These are phyloP conservation scores for Haplographium delicatum DNA, from an alignment of 495 filamentous ascomycete species.

Conservation along the genomic window DNA sequence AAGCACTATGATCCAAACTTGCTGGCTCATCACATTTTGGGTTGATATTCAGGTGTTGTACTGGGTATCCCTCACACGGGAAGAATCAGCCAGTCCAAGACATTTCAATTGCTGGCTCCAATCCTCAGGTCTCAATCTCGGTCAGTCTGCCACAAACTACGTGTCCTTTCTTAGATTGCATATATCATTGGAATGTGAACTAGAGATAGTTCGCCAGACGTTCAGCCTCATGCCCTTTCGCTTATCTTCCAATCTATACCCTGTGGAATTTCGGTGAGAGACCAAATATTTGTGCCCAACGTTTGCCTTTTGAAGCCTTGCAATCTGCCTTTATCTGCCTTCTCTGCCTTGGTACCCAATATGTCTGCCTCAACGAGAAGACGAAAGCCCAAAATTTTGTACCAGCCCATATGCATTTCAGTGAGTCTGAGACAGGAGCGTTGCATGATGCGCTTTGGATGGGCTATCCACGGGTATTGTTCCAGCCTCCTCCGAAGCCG, in stretches of 20 bases:
- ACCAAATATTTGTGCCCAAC: not conserved
- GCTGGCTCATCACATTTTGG: no score
- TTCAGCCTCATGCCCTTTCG: slow-evolving; percentile 10
- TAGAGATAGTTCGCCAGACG: slow-evolving; percentile 1
- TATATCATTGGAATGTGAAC: not conserved
- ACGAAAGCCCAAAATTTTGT: not conserved
- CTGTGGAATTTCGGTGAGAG: slow-evolving; percentile 5
- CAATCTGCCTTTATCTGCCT: slow-evolving; percentile 1
- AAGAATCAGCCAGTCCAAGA: not conserved
- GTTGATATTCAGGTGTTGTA: no score
- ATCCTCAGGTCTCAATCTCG: not conserved
- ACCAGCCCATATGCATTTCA: not conserved
- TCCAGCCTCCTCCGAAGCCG: not conserved
- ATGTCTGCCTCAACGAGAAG: slow-evolving; percentile 1
- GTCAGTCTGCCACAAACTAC: not conserved
- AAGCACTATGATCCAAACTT: no score
- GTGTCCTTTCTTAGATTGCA: not conserved
- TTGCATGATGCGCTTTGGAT: not conserved
- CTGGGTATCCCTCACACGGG: no score
- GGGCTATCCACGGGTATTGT: not conserved
- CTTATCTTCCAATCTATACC: slow-evolving; percentile 1
- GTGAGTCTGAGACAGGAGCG: no score
- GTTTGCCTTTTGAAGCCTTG: not conserved
- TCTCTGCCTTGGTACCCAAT: not conserved
- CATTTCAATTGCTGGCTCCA: not conserved